Conservation (phyloP, 208 protist species). For the Leishmania turanica region DNA sequence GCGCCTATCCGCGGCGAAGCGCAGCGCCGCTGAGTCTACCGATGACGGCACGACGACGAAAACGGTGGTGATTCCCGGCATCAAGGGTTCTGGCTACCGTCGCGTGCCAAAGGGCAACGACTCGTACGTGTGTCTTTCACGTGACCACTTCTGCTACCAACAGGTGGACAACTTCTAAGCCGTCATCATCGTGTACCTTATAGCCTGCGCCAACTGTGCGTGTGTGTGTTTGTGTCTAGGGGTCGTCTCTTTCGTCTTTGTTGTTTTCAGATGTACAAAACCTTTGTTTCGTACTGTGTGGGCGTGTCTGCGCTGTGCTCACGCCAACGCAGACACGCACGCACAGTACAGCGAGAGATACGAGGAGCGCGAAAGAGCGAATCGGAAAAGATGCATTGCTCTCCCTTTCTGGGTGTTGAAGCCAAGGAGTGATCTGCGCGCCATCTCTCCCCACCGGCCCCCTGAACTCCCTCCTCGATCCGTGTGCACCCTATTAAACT, state of each 20-base stretch:
- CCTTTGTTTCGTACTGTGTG: background rate
- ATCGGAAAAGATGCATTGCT: background rate
- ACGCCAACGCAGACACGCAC: background rate
- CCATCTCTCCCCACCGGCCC: background rate
- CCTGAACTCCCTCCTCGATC: background rate
- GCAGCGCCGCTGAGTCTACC: conserved; percentile 2
- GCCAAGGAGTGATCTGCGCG: background rate
- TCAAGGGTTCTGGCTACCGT: conserved; percentile 59
- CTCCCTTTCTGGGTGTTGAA: background rate
- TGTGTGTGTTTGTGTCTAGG: background rate
- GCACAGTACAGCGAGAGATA: background rate
- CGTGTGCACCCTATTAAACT: background rate
- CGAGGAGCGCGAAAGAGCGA: background rate
- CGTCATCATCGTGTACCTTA: conserved; percentile 20
- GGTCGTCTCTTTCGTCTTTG: background rate
- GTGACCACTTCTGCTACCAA: conserved; percentile 71
- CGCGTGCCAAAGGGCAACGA: conserved; percentile 43
- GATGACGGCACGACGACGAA: conserved; percentile 1
- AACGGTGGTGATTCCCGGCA: conserved; percentile 50
- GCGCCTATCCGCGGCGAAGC: conserved; percentile 16
- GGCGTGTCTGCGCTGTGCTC: background rate
- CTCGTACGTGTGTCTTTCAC: conserved; percentile 73
- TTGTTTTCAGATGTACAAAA: background rate
- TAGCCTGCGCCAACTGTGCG: conserved; percentile 1
- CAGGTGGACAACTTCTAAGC: conserved; percentile 53